Evolutionary conservation across 371 early-diverging fungal genomes (phyloP).

Genomic region (Mucor velutinosus): DNA sequence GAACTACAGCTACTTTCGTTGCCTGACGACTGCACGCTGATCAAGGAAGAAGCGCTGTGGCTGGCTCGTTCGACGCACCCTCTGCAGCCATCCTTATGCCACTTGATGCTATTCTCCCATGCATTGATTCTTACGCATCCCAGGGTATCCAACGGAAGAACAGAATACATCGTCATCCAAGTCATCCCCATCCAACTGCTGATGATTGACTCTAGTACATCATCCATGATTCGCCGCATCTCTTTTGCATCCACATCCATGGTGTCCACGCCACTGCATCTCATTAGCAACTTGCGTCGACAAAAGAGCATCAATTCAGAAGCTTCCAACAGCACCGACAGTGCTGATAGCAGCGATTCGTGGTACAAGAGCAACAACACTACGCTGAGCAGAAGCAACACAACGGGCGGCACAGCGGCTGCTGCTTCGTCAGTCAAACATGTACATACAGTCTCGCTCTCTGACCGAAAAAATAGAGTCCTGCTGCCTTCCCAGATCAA

Average conservation of each 20-base stretch:
- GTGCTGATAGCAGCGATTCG: background rate
- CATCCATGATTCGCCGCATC: slow-evolving; percentile 16
- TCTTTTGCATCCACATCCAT: slow-evolving; percentile 24
- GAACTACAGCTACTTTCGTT: slow-evolving; percentile 3
- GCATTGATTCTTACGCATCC: slow-evolving; percentile 32
- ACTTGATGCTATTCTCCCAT: slow-evolving; percentile 44
- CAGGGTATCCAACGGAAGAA: slow-evolving; percentile 7
- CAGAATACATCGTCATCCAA: slow-evolving; percentile 22
- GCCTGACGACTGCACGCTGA: slow-evolving; percentile 18
- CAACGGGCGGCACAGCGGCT: background rate
- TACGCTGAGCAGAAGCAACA: background rate
- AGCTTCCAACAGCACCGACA: background rate
- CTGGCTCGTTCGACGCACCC: slow-evolving; percentile 33
- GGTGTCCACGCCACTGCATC: slow-evolving; percentile 15
- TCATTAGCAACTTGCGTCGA: slow-evolving; percentile 3
- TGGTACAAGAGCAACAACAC: background rate
- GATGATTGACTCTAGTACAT: background rate
- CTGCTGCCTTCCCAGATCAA: slow-evolving; percentile 2
- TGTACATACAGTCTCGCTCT: background rate
- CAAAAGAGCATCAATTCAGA: slow-evolving; percentile 16
- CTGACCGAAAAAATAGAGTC: background rate
- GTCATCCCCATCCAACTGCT: slow-evolving; percentile 36
- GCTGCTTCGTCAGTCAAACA: background rate
- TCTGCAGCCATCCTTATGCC: slow-evolving; percentile 21
- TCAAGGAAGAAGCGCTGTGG: slow-evolving; percentile 30